A percentile compares a stretch with the other conserved stretches of the same genome.
Evolutionary conservation across 805 yeast genomes (phyloP).

Genomic region (Ogataea haglerorum): DNA sequence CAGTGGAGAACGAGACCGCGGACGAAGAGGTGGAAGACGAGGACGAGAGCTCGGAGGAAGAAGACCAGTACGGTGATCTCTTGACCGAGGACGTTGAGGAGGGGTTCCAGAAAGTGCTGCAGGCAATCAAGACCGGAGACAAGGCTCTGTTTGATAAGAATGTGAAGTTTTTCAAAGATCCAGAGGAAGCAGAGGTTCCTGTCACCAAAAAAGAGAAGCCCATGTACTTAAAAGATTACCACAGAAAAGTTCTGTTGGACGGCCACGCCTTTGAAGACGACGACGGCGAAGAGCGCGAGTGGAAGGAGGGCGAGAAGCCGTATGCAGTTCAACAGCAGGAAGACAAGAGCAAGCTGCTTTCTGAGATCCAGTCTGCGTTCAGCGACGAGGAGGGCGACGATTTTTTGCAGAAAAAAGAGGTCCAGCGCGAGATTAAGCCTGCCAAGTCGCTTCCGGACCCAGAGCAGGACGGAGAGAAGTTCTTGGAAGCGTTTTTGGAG

Average conservation of each 20-base stretch:
- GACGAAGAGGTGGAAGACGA: slow-evolving; percentile 19
- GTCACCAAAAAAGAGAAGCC: slow-evolving; percentile 59
- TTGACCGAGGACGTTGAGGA: slow-evolving; percentile 81
- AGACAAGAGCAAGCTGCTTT: slow-evolving; percentile 67
- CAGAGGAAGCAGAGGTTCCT: slow-evolving; percentile 40
- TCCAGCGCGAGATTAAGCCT: slow-evolving; percentile 4
- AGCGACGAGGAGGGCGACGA: slow-evolving; percentile 43
- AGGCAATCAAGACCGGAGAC: slow-evolving; percentile 68
- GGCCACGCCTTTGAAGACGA: slow-evolving; percentile 59
- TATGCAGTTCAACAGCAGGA: slow-evolving; percentile 73
- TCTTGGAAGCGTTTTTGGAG: slow-evolving; percentile 67
- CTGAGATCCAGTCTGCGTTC: slow-evolving; percentile 73
- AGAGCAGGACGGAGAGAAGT: slow-evolving; percentile 56
- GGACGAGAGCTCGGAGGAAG: slow-evolving; percentile 54
- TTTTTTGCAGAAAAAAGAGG: slow-evolving; percentile 57
- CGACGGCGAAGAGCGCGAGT: slow-evolving; percentile 44
- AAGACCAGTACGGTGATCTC: slow-evolving; percentile 88
- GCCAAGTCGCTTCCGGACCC: slow-evolving; percentile 61
- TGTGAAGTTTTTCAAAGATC: slow-evolving; percentile 66
- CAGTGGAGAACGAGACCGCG: slow-evolving; percentile 26
- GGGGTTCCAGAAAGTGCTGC: slow-evolving; percentile 69
- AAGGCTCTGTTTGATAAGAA: slow-evolving; percentile 61
- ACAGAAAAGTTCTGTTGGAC: slow-evolving; percentile 73
- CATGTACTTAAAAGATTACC: slow-evolving; percentile 86
- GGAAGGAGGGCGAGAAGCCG: slow-evolving; percentile 57